Base-by-base conservation (phyloP, 352 stramenopile species). In the Globisporangium orthogonon region DNA sequence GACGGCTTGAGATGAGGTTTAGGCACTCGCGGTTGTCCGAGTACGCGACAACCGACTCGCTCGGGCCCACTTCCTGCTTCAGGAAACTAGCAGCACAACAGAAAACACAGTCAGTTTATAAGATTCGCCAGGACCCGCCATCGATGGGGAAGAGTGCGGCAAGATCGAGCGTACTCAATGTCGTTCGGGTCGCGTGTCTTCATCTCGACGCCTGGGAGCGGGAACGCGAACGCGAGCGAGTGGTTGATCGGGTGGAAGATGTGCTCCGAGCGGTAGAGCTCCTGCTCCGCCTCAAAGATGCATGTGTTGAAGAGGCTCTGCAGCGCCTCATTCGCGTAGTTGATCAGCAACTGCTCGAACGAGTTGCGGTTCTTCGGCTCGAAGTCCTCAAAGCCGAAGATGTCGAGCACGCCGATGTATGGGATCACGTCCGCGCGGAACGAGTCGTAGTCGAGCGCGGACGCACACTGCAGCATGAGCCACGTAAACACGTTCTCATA, bases 311-410 rank as follows among this genome's bases (percentile, higher is more conserved):
- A 97, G 1, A 93, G 71, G 56, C 78, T 88, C 64, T 97, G 89
- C 17, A 97, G 69, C 50, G 84, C 88, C 56, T 97, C 89, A 64
- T 97, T 97, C 31, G 86, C 84, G 70, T 95, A 97, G 71, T 97
- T 97, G 72, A 97, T 97, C 23, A 93, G 73, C 35, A 97, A 53
- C 62, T 97, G 89, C 67, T 97, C 89, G 51, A 96, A 96, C 47
- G 77, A 93, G 70, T 97, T 97, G 54, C 73, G 79, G 61, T 91
- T 91, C 65, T 86, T 97, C 6, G 79, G 73, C 57, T 92, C 73
- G 46, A 97, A 94, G 52, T 89, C 86, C 61, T 97, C 89, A 62
- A 97, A 97, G 15, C 89, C 89, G 60, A 97, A 97, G 50, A 97
- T 97, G 70, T 97, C 89, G 23, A 97, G 72, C 30, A 97, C 85